phyloP scores from a whole-genome alignment of 2,329 filamentous ascomycete species.

The Penicillium palitans region DNA sequence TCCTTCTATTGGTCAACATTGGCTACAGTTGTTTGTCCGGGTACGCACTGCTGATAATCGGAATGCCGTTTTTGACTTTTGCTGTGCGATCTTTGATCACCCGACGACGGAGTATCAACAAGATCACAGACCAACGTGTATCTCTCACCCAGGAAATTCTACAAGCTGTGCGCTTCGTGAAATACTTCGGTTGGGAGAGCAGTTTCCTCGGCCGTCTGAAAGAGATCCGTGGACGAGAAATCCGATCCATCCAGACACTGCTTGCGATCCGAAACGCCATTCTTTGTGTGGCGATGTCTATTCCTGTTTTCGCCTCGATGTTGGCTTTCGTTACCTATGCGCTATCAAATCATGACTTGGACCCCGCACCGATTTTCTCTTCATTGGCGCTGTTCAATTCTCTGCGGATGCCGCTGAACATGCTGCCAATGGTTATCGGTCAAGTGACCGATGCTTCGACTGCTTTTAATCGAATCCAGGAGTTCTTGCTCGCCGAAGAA shows the following conservation, averaged over 20 bases:
- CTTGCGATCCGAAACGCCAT: constrained; percentile 82
- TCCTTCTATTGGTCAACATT: constrained; percentile 80
- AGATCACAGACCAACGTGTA: constrained; percentile 88
- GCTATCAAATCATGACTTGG: constrained; percentile 64
- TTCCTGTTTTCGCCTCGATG: constrained; percentile 95
- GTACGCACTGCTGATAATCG: constrained; percentile 76
- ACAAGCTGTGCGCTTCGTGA: constrained; percentile 89
- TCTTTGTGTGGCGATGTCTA: constrained; percentile 75
- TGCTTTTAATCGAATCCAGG: constrained; percentile 80
- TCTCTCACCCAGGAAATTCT: constrained; percentile 90
- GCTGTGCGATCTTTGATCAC: constrained; percentile 75
- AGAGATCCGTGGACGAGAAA: constrained; percentile 72
- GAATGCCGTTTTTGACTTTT: constrained; percentile 73
- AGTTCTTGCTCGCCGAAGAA: constrained; percentile 85
- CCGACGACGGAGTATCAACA: constrained; percentile 80
- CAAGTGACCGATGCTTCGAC: constrained; percentile 88
- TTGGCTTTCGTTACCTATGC: constrained; percentile 82
- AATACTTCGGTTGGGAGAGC: constrained; percentile 93
- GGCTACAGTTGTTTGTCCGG: constrained; percentile 87
- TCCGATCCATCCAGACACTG: constrained; percentile 78
- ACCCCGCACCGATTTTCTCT: constrained; percentile 81
- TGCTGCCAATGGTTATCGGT: constrained; percentile 83
- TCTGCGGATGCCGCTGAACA: constrained; percentile 82
- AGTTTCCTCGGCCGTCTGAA: constrained; percentile 77
- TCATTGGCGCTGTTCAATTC: constrained; percentile 93